Evolutionary conservation across 257 asterid genomes (phyloP), one percentile per base, ranked within the genome.

Genomic region (Solanum tarapatanum): DNA sequence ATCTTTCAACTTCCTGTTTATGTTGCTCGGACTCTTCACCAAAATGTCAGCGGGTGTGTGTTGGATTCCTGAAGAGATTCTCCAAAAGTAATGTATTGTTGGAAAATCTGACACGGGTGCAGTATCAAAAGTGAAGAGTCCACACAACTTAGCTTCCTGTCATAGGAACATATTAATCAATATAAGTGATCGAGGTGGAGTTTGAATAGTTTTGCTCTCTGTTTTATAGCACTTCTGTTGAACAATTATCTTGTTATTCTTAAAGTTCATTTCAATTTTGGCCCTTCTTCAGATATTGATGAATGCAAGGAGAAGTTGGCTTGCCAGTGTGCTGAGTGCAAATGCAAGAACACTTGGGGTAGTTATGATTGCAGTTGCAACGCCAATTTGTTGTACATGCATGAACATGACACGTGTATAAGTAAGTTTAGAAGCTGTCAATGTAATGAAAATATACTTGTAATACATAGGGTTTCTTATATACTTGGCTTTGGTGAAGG

Each of bases 341-440:
- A 87, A 82, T 96, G 98, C 95, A 95, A 94, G 92, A 95, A 96
- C 89, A 95, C 98, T 39, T 96, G 99, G 98, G 99, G 99, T 80
- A 93, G 98, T 82, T 96, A 91, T 7, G 98, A 95, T 51, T 96
- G 99, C 92, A 93, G 95, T 90, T 96, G 99, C 93, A 86, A 89
- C 11, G 87, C 92, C 91, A 92, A 94, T 91, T 90, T 89, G 82
- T 88, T 96, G 23, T 96, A 96, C 93, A 96, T 96, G 86, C 94
- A 89, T 3, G 99, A 96, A 90, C 98, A 94, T 32, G 99, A 96
- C 91, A 92, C 95, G 0, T 96, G 98, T 83, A 94, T 97, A 92
- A 90, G 99, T 97, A 89, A 88, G 98, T 86, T 36, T 16, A 28
- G 84, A 75, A 21, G 55, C 41, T 85, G 32, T 24, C 37, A 62